Percentiles rank a stretch among this genome's conserved stretches.
Evolutionary conservation across 1,139 yeast species (phyloP).

Genomic region (Maudiozyma humilis): DNA sequence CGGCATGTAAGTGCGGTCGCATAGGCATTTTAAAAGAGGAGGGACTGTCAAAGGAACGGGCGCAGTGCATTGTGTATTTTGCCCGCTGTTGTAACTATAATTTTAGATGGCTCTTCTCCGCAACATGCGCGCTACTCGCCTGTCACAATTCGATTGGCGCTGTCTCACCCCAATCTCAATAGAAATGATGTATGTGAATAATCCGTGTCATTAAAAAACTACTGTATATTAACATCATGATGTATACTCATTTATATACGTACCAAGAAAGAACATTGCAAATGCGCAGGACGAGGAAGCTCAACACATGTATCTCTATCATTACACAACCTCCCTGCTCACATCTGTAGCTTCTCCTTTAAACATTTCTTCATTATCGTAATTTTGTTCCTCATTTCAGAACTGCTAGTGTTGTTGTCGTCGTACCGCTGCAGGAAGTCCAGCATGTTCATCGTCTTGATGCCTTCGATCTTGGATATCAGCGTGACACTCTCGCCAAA

Average conservation of each 20-base stretch:
- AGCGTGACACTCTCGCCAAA: conserved; percentile 4
- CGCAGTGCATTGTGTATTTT: neutral
- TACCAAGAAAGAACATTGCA: neutral
- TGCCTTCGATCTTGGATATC: neutral
- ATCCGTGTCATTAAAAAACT: too few species aligned
- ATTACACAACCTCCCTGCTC: too few species aligned
- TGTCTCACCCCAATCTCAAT: too few species aligned
- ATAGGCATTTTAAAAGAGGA: neutral
- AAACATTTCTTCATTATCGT: conserved; percentile 5
- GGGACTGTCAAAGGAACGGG: neutral
- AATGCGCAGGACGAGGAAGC: too few species aligned
- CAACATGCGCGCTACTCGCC: too few species aligned
- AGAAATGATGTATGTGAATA: too few species aligned
- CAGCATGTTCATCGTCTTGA: conserved; percentile 2
- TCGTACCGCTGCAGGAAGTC: conserved; percentile 5
- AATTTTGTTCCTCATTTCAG: conserved; percentile 3
- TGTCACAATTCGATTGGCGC: too few species aligned
- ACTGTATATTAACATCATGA: too few species aligned
- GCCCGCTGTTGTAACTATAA: too few species aligned
- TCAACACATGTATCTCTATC: too few species aligned
- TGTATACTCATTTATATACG: neutral
- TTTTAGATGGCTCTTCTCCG: too few species aligned
- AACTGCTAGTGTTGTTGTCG: conserved; percentile 1
- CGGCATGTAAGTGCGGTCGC: conserved; percentile 12
- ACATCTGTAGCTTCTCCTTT: conserved; percentile 1